phyloP scores from a whole-genome alignment of 2,329 filamentous ascomycete genomes.

The Xylariomycetidae sp. region DNA sequence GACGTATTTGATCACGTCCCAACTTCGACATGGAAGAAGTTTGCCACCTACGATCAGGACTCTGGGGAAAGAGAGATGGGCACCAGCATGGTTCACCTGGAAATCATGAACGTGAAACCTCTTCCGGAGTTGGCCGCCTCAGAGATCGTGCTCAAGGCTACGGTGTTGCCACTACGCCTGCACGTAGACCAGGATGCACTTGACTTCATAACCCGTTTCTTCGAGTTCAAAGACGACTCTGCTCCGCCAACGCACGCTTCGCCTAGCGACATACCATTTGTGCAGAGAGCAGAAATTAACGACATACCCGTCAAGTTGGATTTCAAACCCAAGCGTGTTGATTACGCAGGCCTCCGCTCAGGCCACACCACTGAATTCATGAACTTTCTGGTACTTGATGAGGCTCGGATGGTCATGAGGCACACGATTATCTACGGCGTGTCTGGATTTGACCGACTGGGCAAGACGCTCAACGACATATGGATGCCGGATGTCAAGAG shows the following conservation, averaged over 20 bases:
- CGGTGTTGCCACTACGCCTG: slow-evolving; percentile 76
- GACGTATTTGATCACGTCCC: slow-evolving; percentile 93
- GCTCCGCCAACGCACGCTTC: slow-evolving; percentile 49
- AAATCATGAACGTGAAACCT: slow-evolving; percentile 83
- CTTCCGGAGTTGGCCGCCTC: slow-evolving; percentile 79
- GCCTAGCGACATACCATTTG: slow-evolving; percentile 72
- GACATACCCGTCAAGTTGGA: slow-evolving; percentile 79
- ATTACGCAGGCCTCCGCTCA: slow-evolving; percentile 87
- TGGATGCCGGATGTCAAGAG: slow-evolving; percentile 92
- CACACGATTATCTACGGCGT: slow-evolving; percentile 93
- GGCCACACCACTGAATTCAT: slow-evolving; percentile 97
- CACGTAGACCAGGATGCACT: slow-evolving; percentile 97
- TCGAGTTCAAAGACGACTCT: slow-evolving; percentile 88
- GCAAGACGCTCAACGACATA: slow-evolving; percentile 86
- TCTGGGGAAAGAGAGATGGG: slow-evolving; percentile 81
- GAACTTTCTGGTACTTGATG: slow-evolving; percentile 94
- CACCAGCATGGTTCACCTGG: slow-evolving; percentile 84
- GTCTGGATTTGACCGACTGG: slow-evolving; percentile 83
- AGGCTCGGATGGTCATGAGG: slow-evolving; percentile 77
- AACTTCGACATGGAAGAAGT: slow-evolving; percentile 97
- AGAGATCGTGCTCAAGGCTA: slow-evolving; percentile 78
- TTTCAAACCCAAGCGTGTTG: slow-evolving; percentile 97
- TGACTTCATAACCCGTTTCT: slow-evolving; percentile 95
- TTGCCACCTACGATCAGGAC: slow-evolving; percentile 88
- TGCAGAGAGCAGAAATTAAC: slow-evolving; percentile 85